These are phyloP conservation scores for Kingdonia uniflora DNA, from an alignment of 164 flowering plant genomes.

Conservation along the genomic window DNA sequence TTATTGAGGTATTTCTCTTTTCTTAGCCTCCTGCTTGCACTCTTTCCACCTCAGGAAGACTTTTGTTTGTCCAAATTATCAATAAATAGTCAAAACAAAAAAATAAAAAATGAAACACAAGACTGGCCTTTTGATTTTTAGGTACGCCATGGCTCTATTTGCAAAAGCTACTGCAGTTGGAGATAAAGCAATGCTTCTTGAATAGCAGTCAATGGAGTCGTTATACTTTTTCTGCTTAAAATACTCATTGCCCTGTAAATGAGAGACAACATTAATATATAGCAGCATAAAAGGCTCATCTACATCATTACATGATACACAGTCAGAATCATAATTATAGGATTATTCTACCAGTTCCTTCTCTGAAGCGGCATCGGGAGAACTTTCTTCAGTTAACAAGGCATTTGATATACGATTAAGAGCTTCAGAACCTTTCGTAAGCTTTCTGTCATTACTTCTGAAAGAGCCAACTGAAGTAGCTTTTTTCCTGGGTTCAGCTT, in stretches of 20 bases:
- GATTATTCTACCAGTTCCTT: slow-evolving; percentile 62
- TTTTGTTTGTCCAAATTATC: no score
- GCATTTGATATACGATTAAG: slow-evolving; percentile 30
- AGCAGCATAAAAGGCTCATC: slow-evolving; percentile 1
- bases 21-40: no score
- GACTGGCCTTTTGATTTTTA: slow-evolving; percentile 64
- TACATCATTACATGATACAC: neutral
- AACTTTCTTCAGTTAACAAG: slow-evolving; percentile 32
- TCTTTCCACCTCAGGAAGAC: no score
- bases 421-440: slow-evolving; percentile 27
- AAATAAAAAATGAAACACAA: neutral
- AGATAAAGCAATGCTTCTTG: slow-evolving; percentile 89
- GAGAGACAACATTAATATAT: no score
- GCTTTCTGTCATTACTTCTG: slow-evolving; percentile 9
- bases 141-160: slow-evolving; percentile 94
- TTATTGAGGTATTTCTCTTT: no score
- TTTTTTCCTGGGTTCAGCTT: slow-evolving; percentile 16
- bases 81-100: no score
- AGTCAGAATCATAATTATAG: neutral
- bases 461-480: slow-evolving; percentile 9
- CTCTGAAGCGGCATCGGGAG: slow-evolving; percentile 78
- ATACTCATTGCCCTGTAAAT: slow-evolving; percentile 73
- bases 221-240: slow-evolving; percentile 89
- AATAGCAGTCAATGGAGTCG: slow-evolving; percentile 88
- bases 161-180: slow-evolving; percentile 93